Evolutionary conservation across 2,329 filamentous ascomycete genomes (phyloP), one percentile per base, ranked within the genome.

Genomic region (Botrytis galanthina): DNA sequence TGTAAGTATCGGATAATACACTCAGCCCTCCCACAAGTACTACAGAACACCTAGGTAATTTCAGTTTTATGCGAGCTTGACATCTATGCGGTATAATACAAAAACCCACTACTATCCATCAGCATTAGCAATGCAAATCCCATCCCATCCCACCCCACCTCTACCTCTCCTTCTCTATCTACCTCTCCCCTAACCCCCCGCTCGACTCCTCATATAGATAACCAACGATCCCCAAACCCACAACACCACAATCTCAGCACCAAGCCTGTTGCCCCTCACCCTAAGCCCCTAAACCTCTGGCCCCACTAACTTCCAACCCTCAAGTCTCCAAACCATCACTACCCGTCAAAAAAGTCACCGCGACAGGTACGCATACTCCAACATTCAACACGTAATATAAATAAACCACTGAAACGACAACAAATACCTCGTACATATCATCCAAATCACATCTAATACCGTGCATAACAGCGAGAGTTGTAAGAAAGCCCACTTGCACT

Each of bases 401-500:
- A 5, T 12, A 2, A n/a, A 12, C 10, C 46, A 12, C 22, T n/a
- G 4, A 26, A 2, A n/a, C 4, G 12, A 4, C 4, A 51, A 51
- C 46, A 0, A 51, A 0, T 14, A 3, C 22, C 0, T 26, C 22
- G 10, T n/a, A n/a, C 4, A 12, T 14, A 51, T 2, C 5, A n/a
- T 51, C 1, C 10, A 26, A 51, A n/a, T 12, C 46, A 48, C 26
- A 48, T 48, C 9, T 26, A 26, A 9, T 26, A 22, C 20, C 10
- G 8, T 22, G 1, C 4, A 26, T 2, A 26, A 26, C 2, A 4
- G 12, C 0, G 22, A 26, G 4, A 26, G 46, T 2, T 5, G 4
- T 48, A 4, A 12, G 4, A 48, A 48, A n/a, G 26, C 48, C 22
- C 10, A n/a, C 4, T 51, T n/a, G 48, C 26, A 3, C 48, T n/a